These are phyloP conservation scores for Epichloe baconii DNA, from an alignment of 2,329 filamentous ascomycete genomes.

Conservation along the genomic window DNA sequence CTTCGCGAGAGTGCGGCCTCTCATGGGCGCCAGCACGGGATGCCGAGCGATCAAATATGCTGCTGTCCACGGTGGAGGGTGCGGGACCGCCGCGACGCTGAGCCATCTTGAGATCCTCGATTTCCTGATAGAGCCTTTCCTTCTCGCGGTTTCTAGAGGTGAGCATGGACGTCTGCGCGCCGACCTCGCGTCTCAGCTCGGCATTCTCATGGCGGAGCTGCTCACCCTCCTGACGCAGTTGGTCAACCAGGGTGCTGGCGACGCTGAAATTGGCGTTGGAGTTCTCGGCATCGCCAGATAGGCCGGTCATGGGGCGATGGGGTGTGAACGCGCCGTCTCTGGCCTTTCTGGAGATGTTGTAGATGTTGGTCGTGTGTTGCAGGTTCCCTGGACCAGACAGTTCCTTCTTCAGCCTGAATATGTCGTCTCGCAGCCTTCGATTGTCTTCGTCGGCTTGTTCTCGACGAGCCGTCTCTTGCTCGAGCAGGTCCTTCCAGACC, in stretches of 20 bases:
- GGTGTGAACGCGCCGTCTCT: constrained; percentile 31
- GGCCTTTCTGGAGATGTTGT: constrained; percentile 48
- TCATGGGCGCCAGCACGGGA: constrained; percentile 61
- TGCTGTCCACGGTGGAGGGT: constrained; percentile 66
- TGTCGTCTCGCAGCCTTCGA: constrained; percentile 68
- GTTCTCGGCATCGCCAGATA: constrained; percentile 38
- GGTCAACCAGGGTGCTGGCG: constrained; percentile 60
- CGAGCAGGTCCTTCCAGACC: constrained; percentile 89
- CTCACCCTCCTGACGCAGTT: constrained; percentile 54
- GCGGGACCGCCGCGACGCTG: constrained; percentile 55
- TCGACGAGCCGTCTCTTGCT: constrained; percentile 77
- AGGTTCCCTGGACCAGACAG: constrained; percentile 24
- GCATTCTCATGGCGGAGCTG: constrained; percentile 85
- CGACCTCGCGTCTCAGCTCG: constrained; percentile 80
- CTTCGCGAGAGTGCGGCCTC: constrained; percentile 55
- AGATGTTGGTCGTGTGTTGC: constrained; percentile 52
- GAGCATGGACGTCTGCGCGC: constrained; percentile 93
- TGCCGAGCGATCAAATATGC: constrained; percentile 85
- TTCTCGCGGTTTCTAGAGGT: constrained; percentile 93
- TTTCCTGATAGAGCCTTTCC: constrained; percentile 88
- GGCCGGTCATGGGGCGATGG: constrained; percentile 34
- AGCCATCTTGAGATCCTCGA: constrained; percentile 87
- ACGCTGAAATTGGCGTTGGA: constrained; percentile 40
- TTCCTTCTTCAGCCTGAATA: constrained; percentile 58
- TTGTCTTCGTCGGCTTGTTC: constrained; percentile 89